A percentile compares a stretch with the other conserved stretches of the same genome.
Conservation (phyloP, 2,329 filamentous ascomycete species). For the Colletotrichum caudatum region DNA sequence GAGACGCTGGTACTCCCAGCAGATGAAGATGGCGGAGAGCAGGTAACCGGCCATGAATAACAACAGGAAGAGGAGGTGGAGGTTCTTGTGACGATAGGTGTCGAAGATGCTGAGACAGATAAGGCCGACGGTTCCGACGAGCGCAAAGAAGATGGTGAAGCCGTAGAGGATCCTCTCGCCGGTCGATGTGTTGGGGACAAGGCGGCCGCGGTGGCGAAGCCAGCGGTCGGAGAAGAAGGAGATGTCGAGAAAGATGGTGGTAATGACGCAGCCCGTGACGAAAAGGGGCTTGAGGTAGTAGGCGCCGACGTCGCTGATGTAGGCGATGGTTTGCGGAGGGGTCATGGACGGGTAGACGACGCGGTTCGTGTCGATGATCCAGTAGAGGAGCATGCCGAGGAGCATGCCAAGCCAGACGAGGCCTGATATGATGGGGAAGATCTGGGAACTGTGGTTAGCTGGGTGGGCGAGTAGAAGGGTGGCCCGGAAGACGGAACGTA, state of each 20-base stretch:
- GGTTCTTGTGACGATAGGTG: constrained; percentile 72
- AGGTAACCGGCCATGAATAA: constrained; percentile 91
- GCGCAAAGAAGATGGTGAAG: constrained; percentile 74
- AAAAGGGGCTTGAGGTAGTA: constrained; percentile 79
- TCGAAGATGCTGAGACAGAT: constrained; percentile 90
- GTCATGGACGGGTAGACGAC: constrained; percentile 72
- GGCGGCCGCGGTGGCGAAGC: constrained; percentile 83
- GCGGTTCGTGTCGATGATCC: constrained; percentile 68
- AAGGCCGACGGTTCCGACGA: constrained; percentile 82
- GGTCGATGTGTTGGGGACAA: constrained; percentile 77
- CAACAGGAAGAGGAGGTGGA: constrained; percentile 82
- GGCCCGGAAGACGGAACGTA: constrained; percentile 43
- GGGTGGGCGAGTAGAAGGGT: neutral
- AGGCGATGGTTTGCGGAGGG: constrained; percentile 70
- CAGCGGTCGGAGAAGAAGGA: constrained; percentile 86
- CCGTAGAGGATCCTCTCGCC: constrained; percentile 72
- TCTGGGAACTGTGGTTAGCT: constrained; percentile 51
- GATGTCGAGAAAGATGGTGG: constrained; percentile 83
- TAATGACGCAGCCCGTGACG: constrained; percentile 77
- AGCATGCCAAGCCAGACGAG: constrained; percentile 75
- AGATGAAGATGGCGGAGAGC: constrained; percentile 87
- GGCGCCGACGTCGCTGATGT: constrained; percentile 77
- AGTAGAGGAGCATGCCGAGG: constrained; percentile 77
- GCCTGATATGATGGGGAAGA: constrained; percentile 77
- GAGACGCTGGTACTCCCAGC: constrained; percentile 88